Base-by-base conservation (phyloP, 805 yeast genomes). In the Saturnispora kantuleensis region DNA sequence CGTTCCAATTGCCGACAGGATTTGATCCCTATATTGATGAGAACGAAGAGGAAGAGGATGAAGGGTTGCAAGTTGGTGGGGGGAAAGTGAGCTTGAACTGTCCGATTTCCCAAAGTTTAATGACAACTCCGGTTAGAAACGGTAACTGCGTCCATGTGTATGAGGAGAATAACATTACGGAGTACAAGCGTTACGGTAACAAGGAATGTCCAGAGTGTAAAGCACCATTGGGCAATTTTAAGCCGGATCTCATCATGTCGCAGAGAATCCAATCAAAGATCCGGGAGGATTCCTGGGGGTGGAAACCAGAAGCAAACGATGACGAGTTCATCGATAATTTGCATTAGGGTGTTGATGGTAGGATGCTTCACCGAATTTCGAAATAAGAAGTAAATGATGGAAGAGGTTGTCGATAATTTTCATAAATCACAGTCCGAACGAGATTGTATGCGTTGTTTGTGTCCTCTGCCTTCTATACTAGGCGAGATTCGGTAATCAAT, bases 21-120 rank as follows among this genome's bases (percentile, higher is more conserved):
- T 21, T 39, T 7, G 45, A 42, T 28, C 45, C 45, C 3, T 17
- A 21, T 21, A n/a, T 30, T 10, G 50, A 46, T 9, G 72, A 67
- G 12, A 68, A 60, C 6, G 62, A 28, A 15, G 38, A 57, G 1
- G 60, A 55, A 10, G 78, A 69, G 11, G 80, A 74, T 33, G 85
- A 79, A 17, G 90, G 81, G 17, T 38, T 84, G 26, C 26, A 21
- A 35, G 71, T 84, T 5, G 77, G 75, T 9, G 94, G 93, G 45
- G 93, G 93, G 33, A 73, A 64, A 32, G 65, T 84, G n/a, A 77
- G 79, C 39, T 56, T 84, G 46, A 70, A 67, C 21, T 87, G 89
- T 56, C 90, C 90, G 0, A 66, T 84, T 11, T 75, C 88, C 0
- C 56, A 73, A 47, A 65, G 69, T 42, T 58, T 65, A 36, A 81